phyloP scores from a whole-genome alignment of 768 basidiomycete genomes.

The Mrakia blollopis region DNA sequence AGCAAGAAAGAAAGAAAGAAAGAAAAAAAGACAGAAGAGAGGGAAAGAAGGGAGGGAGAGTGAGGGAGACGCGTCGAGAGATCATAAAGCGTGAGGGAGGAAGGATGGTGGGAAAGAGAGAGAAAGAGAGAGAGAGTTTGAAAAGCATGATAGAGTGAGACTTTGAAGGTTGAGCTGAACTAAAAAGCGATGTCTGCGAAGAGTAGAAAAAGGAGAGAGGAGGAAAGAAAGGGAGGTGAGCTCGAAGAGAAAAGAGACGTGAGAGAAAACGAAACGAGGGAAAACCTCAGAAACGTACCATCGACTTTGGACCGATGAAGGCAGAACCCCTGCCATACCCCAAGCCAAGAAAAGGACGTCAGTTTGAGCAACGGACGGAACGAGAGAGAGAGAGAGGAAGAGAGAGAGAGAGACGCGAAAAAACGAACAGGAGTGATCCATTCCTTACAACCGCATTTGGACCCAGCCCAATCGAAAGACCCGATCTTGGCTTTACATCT shows the following conservation, averaged over 20 bases:
- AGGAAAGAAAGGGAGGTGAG: not conserved
- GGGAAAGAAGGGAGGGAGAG: too few species aligned
- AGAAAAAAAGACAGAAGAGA: too few species aligned
- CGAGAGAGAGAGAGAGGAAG: not conserved
- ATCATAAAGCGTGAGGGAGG: too few species aligned
- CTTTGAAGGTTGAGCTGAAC: too few species aligned
- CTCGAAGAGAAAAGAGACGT: not conserved
- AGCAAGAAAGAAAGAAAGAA: too few species aligned
- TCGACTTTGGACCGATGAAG: constrained; percentile 56
- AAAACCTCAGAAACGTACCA: constrained; percentile 33
- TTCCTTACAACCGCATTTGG: constrained; percentile 80
- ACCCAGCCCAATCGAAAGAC: constrained; percentile 95
- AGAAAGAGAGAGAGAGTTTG: too few species aligned
- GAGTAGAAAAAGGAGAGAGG: not conserved
- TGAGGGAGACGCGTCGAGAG: too few species aligned
- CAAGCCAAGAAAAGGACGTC: not conserved
- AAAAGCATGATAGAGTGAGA: too few species aligned
- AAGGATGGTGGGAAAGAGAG: too few species aligned
- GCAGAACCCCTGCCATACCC: constrained; percentile 52
- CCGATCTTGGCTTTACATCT: constrained; percentile 89
- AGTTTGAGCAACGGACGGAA: not conserved
- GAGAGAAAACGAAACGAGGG: not conserved
- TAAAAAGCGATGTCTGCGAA: not conserved
- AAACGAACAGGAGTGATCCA: constrained; percentile 82
- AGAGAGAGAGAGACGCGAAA: not conserved